phyloP scores from a whole-genome alignment of 1,284 basidiomycete genomes.

The Coniophora puteana region DNA sequence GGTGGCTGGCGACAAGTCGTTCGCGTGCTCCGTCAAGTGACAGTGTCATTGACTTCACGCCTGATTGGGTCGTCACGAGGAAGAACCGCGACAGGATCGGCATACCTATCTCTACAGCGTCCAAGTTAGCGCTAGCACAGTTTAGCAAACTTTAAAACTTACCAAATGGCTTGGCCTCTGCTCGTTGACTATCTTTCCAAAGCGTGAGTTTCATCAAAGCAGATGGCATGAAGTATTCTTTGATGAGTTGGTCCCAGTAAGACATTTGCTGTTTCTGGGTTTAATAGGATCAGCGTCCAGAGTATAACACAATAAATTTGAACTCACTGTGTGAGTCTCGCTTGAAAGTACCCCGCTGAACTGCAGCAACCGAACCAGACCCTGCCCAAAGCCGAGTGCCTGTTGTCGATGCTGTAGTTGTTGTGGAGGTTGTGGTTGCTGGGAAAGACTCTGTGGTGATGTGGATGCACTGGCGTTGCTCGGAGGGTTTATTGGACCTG shows the following conservation, averaged over 20 bases:
- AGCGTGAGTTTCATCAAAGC: constrained; percentile 71
- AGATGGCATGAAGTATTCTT: constrained; percentile 61
- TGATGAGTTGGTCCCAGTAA: constrained; percentile 61
- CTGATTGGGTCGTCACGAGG: constrained; percentile 74
- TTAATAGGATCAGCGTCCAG: constrained; percentile 6
- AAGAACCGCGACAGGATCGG: constrained; percentile 80
- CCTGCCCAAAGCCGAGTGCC: constrained; percentile 54
- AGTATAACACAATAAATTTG: too few relatives aligned
- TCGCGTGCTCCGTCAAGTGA: constrained; percentile 71
- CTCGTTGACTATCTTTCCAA: constrained; percentile 74
- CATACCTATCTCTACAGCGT: constrained; percentile 60
- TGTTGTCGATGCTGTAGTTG: constrained; percentile 30
- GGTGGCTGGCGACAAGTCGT: constrained; percentile 42
- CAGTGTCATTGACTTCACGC: constrained; percentile 73
- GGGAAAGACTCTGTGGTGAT: too few relatives aligned
- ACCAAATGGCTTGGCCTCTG: constrained; percentile 80
- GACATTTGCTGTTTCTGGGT: constrained; percentile 57
- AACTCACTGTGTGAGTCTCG: constrained; percentile 47
- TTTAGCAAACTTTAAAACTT: constrained; percentile 4
- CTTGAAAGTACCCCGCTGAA: constrained; percentile 59
- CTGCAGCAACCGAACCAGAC: constrained; percentile 54
- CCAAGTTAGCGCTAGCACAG: constrained; percentile 7
- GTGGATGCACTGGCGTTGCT: too few relatives aligned
- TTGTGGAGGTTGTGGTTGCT: constrained; percentile 30
- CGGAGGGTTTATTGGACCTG: too few relatives aligned